Conservation (phyloP, 2,329 filamentous ascomycete species). For the Catunica adiposa region DNA sequence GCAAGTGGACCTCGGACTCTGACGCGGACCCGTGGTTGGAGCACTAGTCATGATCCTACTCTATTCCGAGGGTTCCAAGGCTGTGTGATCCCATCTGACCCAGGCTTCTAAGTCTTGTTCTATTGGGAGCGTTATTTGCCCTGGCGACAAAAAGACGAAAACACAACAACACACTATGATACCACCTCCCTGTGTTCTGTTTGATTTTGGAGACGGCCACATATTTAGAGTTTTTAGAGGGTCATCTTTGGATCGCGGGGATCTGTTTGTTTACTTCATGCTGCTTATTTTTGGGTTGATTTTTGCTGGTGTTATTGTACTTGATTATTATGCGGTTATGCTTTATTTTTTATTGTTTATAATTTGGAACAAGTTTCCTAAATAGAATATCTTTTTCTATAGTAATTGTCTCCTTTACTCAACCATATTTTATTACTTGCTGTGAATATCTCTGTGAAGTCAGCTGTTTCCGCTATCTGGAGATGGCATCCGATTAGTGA, state of each 20-base stretch:
- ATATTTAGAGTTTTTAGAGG: constrained; percentile 3
- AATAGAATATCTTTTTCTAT: not conserved
- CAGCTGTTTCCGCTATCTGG: not conserved
- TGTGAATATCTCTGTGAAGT: no score
- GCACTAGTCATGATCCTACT: not conserved
- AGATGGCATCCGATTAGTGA: not conserved
- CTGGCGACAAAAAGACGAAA: not conserved
- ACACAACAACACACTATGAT: constrained; percentile 8
- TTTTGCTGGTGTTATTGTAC: not conserved
- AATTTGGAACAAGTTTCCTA: not conserved
- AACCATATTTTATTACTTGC: no score
- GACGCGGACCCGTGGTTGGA: not conserved
- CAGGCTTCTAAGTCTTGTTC: not conserved
- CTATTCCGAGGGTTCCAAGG: not conserved
- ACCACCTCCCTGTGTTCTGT: constrained; percentile 4
- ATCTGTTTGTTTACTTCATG: constrained; percentile 2
- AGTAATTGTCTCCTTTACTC: not conserved
- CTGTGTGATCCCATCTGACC: not conserved
- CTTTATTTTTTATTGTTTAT: constrained; percentile 7
- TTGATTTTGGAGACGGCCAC: constrained; percentile 1
- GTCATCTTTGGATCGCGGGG: not conserved
- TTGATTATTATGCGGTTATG: not conserved
- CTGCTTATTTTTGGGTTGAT: constrained; percentile 2
- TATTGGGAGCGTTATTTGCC: not conserved
- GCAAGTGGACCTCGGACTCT: not conserved